Evolutionary conservation across 1,284 basidiomycete genomes (phyloP).

Genomic region (Leccinum laetum): DNA sequence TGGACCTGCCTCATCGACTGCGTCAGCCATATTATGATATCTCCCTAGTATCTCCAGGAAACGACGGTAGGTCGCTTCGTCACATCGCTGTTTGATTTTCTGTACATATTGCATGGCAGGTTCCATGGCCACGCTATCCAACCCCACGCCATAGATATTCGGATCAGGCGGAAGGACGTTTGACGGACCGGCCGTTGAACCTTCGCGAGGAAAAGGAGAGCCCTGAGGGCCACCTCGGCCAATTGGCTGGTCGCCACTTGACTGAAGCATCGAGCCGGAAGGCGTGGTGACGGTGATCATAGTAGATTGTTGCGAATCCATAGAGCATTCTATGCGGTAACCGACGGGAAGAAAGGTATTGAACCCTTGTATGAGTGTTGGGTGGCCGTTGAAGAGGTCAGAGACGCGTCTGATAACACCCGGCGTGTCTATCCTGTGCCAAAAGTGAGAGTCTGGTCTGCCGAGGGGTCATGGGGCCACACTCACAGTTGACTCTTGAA

Average conservation of each 20-base stretch:
- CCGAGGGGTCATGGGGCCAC: not conserved
- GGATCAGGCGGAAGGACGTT: constrained; percentile 19
- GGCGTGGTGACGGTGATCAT: constrained; percentile 92
- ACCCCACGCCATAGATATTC: constrained; percentile 25
- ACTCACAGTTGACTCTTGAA: constrained; percentile 89
- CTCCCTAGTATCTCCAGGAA: constrained; percentile 90
- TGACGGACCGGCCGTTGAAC: constrained; percentile 8
- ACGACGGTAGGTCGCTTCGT: constrained; percentile 91
- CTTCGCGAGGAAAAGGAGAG: constrained; percentile 17
- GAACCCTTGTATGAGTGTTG: constrained; percentile 93
- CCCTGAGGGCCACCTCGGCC: constrained; percentile 9
- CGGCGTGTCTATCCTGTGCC: constrained; percentile 91
- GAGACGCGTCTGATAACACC: constrained; percentile 97
- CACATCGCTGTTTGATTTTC: constrained; percentile 96
- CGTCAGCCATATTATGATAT: constrained; percentile 52
- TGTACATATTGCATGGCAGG: constrained; percentile 95
- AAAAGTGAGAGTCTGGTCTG: constrained; percentile 8
- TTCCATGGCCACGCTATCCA: constrained; percentile 49
- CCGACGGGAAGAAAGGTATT: constrained; percentile 97
- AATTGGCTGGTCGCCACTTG: constrained; percentile 37
- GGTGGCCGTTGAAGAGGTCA: constrained; percentile 90
- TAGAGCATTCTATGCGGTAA: constrained; percentile 86
- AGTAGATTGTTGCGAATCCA: constrained; percentile 55
- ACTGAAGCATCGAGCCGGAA: constrained; percentile 52
- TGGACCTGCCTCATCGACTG: constrained; percentile 71